These are phyloP conservation scores for Grosmannia serpens DNA, from an alignment of 2,329 filamentous ascomycete genomes.

Conservation along the genomic window DNA sequence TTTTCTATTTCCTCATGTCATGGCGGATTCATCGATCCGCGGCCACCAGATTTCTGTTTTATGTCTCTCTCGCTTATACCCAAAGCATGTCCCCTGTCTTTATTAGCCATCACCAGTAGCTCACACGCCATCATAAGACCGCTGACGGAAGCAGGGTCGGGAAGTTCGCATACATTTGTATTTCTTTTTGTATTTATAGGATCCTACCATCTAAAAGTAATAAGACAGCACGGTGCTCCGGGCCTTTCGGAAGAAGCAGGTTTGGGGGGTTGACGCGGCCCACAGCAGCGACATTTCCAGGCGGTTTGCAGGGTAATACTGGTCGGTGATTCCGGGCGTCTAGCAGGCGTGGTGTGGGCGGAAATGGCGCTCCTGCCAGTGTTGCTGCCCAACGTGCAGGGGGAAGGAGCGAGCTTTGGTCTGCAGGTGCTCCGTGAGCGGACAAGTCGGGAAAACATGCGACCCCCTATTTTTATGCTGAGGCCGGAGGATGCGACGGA, in stretches of 20 bases:
- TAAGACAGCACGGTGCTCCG: not conserved
- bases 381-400: not conserved
- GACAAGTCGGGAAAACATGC: not conserved
- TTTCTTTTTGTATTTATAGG: slow-evolving; percentile 2
- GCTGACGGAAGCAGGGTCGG: not conserved
- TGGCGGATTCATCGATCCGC: not conserved
- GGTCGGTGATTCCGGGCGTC: not conserved
- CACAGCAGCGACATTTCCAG: not conserved
- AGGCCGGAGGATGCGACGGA: not conserved
- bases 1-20: not conserved
- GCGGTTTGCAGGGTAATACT: not conserved
- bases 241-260: not conserved
- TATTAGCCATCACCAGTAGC: not conserved
- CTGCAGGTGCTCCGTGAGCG: not conserved
- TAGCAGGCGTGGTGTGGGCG: not conserved
- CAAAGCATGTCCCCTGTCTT: not conserved
- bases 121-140: not conserved
- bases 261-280: not conserved
- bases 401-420: not conserved
- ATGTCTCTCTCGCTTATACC: slow-evolving; percentile 9
- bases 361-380: not conserved
- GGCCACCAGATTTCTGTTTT: not conserved
- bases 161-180: not conserved
- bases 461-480: not conserved
- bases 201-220: not conserved